Conservation (phyloP, 1,284 basidiomycete species). For the Neolentinus lepideus region DNA sequence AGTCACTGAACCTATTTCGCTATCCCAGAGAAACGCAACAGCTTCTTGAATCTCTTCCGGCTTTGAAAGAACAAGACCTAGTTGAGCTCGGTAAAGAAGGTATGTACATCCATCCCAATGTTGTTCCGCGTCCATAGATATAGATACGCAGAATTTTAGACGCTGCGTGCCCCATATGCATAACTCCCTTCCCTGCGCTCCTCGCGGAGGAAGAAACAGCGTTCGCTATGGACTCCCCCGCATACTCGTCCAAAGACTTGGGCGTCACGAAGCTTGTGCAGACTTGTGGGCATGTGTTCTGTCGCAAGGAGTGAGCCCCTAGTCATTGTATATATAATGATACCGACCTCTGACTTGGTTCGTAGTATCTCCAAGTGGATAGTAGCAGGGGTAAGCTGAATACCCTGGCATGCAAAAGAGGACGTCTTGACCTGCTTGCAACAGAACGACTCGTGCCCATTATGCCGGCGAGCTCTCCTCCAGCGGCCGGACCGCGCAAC, state of each 20-base stretch:
- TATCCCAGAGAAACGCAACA: conserved; percentile 23
- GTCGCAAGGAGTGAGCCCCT: conserved; percentile 65
- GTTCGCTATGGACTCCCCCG: conserved; percentile 66
- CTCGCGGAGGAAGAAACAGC: conserved; percentile 70
- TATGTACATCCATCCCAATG: conserved; percentile 10
- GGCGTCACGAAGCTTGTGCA: conserved; percentile 57
- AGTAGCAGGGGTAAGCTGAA: background rate
- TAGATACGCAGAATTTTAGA: conserved; percentile 32
- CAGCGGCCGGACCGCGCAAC: background rate
- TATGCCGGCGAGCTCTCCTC: conserved; percentile 46
- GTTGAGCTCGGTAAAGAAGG: conserved; percentile 28
- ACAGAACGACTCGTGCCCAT: conserved; percentile 59
- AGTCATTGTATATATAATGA: too few species aligned
- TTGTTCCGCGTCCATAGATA: conserved; percentile 6
- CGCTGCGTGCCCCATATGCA: conserved; percentile 63
- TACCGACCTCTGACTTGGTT: too few species aligned
- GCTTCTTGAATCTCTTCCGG: conserved; percentile 31
- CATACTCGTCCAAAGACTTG: conserved; percentile 54
- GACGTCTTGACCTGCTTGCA: too few species aligned
- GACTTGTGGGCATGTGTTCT: conserved; percentile 67
- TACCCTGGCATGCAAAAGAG: too few species aligned
- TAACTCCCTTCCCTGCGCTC: conserved; percentile 52
- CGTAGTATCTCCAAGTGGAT: conserved; percentile 63
- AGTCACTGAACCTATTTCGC: background rate
- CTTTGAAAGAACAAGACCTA: conserved; percentile 35